Percentiles rank a stretch among this genome's conserved stretches.
These are phyloP conservation scores for Olyra latifolia DNA, from an alignment of 176 grass and related monocot genomes.

Conservation along the genomic window DNA sequence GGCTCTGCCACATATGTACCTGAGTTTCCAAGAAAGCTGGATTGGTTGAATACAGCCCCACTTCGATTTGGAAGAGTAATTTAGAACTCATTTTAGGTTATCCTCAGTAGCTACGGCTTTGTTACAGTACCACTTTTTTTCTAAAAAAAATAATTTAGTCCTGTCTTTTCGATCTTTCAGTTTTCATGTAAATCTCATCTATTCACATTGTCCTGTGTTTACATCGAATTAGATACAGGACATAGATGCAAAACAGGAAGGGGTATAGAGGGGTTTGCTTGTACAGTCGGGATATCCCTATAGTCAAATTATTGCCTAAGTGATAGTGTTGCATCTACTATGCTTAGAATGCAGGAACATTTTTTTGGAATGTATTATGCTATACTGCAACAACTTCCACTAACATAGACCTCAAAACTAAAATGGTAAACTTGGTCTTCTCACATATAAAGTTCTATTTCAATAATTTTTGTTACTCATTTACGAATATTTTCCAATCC, in stretches of 20 bases:
- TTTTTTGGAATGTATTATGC: background rate
- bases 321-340: background rate
- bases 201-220: background rate
- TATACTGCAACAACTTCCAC: background rate
- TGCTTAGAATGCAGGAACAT: background rate
- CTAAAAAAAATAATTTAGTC: background rate
- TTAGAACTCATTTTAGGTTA: conserved; percentile 62
- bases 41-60: conserved; percentile 94
- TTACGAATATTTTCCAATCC: background rate
- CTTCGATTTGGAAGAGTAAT: conserved; percentile 94
- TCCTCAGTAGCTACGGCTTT: conserved; percentile 36
- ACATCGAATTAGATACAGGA: background rate
- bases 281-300: background rate
- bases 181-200: background rate
- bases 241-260: conserved; percentile 1
- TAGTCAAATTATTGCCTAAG: background rate
- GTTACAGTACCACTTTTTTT: background rate
- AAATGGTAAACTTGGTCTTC: background rate
- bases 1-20: conserved; percentile 70
- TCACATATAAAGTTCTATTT: background rate
- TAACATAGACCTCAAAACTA: background rate
- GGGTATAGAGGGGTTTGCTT: background rate
- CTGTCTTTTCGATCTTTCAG: conserved; percentile 7
- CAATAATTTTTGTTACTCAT: background rate
- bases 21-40: conserved; percentile 90